Percentiles rank a stretch among this genome's conserved stretches.
These are phyloP conservation scores for Bimuria novae-zelandiae DNA, from an alignment of 2,329 filamentous ascomycete genomes.

Conservation along the genomic window DNA sequence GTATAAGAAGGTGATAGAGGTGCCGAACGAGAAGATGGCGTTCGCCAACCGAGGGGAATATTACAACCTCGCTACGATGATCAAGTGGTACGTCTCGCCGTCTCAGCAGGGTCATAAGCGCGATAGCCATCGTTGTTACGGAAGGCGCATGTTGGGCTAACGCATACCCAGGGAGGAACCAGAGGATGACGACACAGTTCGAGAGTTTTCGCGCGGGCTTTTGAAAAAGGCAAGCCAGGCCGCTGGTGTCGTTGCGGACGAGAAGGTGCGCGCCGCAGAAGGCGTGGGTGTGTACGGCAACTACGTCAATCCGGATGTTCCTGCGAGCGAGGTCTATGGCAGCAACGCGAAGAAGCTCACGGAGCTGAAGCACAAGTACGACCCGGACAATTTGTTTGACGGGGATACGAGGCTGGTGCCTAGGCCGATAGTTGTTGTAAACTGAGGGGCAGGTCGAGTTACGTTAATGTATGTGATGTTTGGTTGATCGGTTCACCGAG, in stretches of 20 bases:
- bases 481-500: no score
- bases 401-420: conserved; percentile 27
- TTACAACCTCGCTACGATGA: conserved; percentile 38
- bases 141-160: background rate
- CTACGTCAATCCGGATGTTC: conserved; percentile 31
- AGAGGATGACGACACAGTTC: conserved; percentile 29
- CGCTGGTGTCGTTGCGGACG: conserved; percentile 18
- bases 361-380: conserved; percentile 42
- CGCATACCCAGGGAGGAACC: conserved; percentile 29
- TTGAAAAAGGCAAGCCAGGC: conserved; percentile 32
- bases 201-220: conserved; percentile 29
- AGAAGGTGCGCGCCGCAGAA: conserved; percentile 18
- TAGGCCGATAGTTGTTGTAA: conserved; percentile 12
- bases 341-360: conserved; percentile 36
- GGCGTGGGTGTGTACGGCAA: conserved; percentile 42
- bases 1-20: conserved; percentile 30
- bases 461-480: no score
- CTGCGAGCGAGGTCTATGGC: conserved; percentile 37
- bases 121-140: no score
- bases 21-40: conserved; percentile 28
- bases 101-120: background rate
- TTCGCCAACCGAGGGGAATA: conserved; percentile 41
- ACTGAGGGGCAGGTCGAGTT: no score
- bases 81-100: conserved; percentile 33
- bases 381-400: conserved; percentile 41